Evolutionary conservation across 345 rosid genomes (phyloP).

Genomic region (Euphorbia lathyris): DNA sequence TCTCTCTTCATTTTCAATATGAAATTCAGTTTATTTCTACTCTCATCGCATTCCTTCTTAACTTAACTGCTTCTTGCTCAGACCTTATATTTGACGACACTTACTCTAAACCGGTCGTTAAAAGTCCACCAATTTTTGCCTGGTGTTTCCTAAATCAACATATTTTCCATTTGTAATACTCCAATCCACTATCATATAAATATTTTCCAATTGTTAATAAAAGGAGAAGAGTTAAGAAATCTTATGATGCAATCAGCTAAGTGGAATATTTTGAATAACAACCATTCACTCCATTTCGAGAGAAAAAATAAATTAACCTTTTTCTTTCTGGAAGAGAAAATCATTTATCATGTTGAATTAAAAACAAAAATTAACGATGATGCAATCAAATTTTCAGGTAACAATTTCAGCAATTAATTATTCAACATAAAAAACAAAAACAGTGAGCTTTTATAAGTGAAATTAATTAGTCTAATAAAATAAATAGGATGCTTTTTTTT

Average conservation of each 20-base stretch:
- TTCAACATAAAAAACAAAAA: neutral
- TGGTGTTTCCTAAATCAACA: too few relatives aligned
- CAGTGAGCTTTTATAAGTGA: neutral
- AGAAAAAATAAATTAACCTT: neutral
- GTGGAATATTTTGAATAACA: neutral
- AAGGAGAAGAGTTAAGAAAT: neutral
- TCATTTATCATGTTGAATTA: constrained; percentile 1
- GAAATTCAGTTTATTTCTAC: too few relatives aligned
- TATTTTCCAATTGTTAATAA: too few relatives aligned
- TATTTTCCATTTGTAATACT: too few relatives aligned
- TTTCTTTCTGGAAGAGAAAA: neutral
- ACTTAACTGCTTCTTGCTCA: too few relatives aligned
- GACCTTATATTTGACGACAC: too few relatives aligned
- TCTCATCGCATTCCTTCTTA: too few relatives aligned
- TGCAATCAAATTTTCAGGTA: constrained; percentile 11
- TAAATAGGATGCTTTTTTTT: neutral
- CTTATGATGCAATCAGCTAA: constrained; percentile 26
- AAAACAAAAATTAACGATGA: neutral
- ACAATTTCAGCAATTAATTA: neutral
- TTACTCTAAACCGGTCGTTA: too few relatives aligned
- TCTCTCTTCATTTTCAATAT: too few relatives aligned
- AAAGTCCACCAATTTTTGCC: too few relatives aligned
- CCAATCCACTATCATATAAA: too few relatives aligned
- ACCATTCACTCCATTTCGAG: constrained; percentile 1
- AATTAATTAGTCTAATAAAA: neutral